Evolutionary conservation across 2,329 filamentous ascomycete genomes (phyloP).

Genomic region (Sporothrix luriei): DNA sequence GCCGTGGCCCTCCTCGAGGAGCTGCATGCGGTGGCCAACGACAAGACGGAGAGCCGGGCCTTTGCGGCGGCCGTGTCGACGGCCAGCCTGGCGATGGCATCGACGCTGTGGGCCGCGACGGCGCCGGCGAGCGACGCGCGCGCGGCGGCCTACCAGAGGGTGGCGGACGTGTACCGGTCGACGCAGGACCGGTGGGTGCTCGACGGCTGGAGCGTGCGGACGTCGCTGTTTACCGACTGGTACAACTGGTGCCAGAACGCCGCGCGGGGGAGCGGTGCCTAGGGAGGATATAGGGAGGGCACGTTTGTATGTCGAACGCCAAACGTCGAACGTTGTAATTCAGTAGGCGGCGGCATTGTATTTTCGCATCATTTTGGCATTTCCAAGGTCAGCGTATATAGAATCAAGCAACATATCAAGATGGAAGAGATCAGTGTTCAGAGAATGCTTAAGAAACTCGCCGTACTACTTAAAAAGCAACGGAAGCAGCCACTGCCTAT

Average conservation of each 20-base stretch:
- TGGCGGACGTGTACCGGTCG: constrained; percentile 66
- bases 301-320: no score
- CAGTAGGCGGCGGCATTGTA: no score
- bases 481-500: constrained; percentile 1
- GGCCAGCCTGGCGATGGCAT: constrained; percentile 68
- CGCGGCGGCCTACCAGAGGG: constrained; percentile 34
- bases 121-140: neutral
- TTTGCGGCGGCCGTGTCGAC: constrained; percentile 76
- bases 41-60: constrained; percentile 59
- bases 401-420: neutral
- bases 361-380: no score
- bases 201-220: constrained; percentile 62
- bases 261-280: neutral
- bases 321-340: no score
- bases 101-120: constrained; percentile 58
- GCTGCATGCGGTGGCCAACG: constrained; percentile 70
- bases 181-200: constrained; percentile 63
- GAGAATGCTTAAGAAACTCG: neutral
- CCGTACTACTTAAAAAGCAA: constrained; percentile 1
- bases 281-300: neutral
- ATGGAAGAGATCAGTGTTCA: no score
- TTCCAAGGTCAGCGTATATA: neutral
- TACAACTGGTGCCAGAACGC: constrained; percentile 63
- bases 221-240: constrained; percentile 71
- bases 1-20: constrained; percentile 62